Base-by-base conservation (phyloP, 768 basidiomycete genomes). In the Baorangia bicolor region DNA sequence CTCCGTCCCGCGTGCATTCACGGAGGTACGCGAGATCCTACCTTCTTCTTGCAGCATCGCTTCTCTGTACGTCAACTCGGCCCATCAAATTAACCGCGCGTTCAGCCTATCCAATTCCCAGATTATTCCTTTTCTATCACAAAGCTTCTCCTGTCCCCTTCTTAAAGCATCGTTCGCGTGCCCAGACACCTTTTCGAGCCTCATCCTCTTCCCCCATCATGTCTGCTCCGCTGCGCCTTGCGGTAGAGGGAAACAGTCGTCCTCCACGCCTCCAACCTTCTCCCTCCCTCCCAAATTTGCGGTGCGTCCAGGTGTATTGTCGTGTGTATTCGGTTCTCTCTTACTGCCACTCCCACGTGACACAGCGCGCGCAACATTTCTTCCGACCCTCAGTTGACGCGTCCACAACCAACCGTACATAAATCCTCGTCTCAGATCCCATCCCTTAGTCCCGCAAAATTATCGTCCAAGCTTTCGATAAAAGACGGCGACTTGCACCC, bases 221-320 rank as follows among this genome's bases (percentile, higher is more conserved):
- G 63, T 61, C 64, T 45, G 45, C 55, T 52, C 65, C 64, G 56
- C 58, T 65, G 51, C 67, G 66, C 55, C 49, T 49, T 40, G 48
- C 59, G 25, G 61, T 55, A 58, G 68, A 62, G 44, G 33, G 55
- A 47, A 48, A 25, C 47, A 39, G 57, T 28, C 76, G 76, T 59
- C 79, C 79, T 45, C 76, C 78, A 18, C 80, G 81, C 42, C 74
- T 85, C 35, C 83, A 83, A 51, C 81, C 83, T 49, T 84, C 86
- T 6, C 86, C 86, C 10, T 88, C 87, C 13, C 76, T 88, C 62
- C 87, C 87, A 10, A 87, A 88, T 66, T 76, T 88, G 59, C 82
- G 85, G 86, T 86, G 45, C 55, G 77, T 67, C 34, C 38, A 6
- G 11, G 12, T 16, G 27, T 55, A 12, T 20, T 16, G 4, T 41